Evolutionary conservation across 768 basidiomycete species (phyloP), one percentile per base, ranked within the genome.

Genomic region (Tricholoma hemisulphureum): DNA sequence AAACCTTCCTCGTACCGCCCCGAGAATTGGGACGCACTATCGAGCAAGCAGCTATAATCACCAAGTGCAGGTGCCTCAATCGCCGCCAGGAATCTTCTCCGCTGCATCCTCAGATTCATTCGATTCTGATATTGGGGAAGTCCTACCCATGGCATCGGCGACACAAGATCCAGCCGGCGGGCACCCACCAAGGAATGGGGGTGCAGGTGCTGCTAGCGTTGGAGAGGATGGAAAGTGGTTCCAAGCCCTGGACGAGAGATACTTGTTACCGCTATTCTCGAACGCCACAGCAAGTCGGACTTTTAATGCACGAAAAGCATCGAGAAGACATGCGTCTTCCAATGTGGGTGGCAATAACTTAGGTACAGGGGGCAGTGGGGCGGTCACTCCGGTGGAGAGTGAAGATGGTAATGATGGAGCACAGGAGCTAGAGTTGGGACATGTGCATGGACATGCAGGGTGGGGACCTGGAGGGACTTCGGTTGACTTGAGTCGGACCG

Each of bases 161-260:
- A 64, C 79, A 14, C 64, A 64, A 11, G 68, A 73, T 16, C 67
- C 68, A 35, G 58, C 65, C 18, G 56, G 60, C 13, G 56, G 52
- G 9, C 68, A 71, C 45, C 69, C 67, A n/a, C 63, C 70, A 8
- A 59, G 67, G 45, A 55, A 35, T 57, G 58, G 66, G 21, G 60
- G 63, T 53, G 26, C 58, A 28, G 59, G 59, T 21, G 51, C 63
- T 29, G 51, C 61, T 29, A 60, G 63, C n/a, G 63, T 74, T 4
- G 80, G 76, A 4, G 88, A 89, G 57, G 93, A 96, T 53, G 88
- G 91, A 26, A 91, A 92, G 70, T 98, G 95, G 94, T 98, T 98
- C 86, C 94, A 95, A 64, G 81, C 88, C 45, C 74, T 99, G 35
- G 96, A 99, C 73, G 95, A 99, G 74, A 83, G 93, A 62, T 99